phyloP scores from a whole-genome alignment of 345 rosid species.

The Pugionium cornutum region DNA sequence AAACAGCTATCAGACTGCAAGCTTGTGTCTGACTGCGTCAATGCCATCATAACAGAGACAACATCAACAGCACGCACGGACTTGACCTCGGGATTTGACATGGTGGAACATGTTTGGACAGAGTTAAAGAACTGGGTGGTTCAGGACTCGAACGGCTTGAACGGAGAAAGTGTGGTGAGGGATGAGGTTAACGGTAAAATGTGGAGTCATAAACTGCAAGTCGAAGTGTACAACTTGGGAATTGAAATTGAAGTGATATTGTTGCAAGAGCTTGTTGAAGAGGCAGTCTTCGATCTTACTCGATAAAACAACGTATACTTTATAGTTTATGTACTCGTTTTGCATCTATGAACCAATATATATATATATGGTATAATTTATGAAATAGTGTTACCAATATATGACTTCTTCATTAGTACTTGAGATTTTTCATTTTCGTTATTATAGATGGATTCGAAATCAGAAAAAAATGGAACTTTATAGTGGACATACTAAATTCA shows the following conservation, averaged over 20 bases:
- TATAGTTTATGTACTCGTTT: not conserved
- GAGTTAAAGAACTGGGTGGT: slow-evolving; percentile 64
- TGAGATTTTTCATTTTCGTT: not conserved
- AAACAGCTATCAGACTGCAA: slow-evolving; percentile 61
- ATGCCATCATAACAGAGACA: slow-evolving; percentile 57
- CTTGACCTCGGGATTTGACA: slow-evolving; percentile 25
- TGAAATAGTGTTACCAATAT: slow-evolving; percentile 5
- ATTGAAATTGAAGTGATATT: slow-evolving; percentile 60
- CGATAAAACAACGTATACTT: slow-evolving; percentile 22
- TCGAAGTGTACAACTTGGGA: slow-evolving; percentile 56
- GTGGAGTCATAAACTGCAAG: slow-evolving; percentile 56
- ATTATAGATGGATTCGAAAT: not conserved
- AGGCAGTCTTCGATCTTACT: slow-evolving; percentile 61
- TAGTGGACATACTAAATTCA: slow-evolving; percentile 15
- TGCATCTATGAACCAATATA: not conserved
- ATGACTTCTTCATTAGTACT: not conserved
- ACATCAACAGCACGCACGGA: slow-evolving; percentile 19
- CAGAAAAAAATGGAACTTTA: not conserved
- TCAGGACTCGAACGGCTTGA: slow-evolving; percentile 57
- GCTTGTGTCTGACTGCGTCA: slow-evolving; percentile 75
- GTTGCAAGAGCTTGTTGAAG: slow-evolving; percentile 78
- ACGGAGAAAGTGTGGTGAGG: slow-evolving; percentile 59
- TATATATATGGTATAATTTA: slow-evolving; percentile 1
- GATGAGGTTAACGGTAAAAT: slow-evolving; percentile 73
- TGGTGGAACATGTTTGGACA: slow-evolving; percentile 68